Conservation (phyloP, 176 grass and related monocot genomes). For the Eragrostis nindensis region DNA sequence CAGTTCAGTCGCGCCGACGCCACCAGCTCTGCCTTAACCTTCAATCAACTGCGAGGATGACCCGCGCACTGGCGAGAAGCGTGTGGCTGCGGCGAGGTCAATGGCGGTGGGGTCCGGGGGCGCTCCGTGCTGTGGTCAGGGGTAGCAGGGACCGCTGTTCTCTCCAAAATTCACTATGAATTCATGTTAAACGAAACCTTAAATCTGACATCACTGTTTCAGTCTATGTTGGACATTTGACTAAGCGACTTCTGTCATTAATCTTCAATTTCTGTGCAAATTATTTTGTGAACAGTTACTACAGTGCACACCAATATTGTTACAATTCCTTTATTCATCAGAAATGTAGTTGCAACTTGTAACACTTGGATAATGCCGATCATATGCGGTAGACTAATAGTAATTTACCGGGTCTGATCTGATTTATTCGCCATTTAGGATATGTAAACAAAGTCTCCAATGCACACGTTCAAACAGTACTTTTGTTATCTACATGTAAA, state of each 20-base stretch:
- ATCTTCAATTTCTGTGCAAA: background rate
- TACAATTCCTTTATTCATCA: background rate
- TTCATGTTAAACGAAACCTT: background rate
- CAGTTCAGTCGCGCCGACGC: too few relatives aligned
- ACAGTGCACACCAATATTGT: background rate
- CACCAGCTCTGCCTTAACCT: too few relatives aligned
- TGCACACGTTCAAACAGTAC: background rate
- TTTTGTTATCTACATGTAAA: background rate
- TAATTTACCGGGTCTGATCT: background rate
- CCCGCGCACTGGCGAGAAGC: too few relatives aligned
- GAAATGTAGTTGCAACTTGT: background rate
- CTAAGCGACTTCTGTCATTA: background rate
- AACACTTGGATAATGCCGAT: background rate
- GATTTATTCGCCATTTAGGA: background rate
- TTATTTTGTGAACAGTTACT: conserved; percentile 1
- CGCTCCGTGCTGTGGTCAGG: too few relatives aligned
- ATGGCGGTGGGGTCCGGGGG: too few relatives aligned
- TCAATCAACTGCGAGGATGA: too few relatives aligned
- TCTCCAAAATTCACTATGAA: background rate
- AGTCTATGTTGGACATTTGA: background rate
- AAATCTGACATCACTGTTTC: background rate
- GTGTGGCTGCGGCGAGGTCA: too few relatives aligned
- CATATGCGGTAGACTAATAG: background rate
- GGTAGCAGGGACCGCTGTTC: too few relatives aligned
- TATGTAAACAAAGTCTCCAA: background rate